Conservation (phyloP, 2,329 filamentous ascomycete genomes). For the Venturia oleaginea region DNA sequence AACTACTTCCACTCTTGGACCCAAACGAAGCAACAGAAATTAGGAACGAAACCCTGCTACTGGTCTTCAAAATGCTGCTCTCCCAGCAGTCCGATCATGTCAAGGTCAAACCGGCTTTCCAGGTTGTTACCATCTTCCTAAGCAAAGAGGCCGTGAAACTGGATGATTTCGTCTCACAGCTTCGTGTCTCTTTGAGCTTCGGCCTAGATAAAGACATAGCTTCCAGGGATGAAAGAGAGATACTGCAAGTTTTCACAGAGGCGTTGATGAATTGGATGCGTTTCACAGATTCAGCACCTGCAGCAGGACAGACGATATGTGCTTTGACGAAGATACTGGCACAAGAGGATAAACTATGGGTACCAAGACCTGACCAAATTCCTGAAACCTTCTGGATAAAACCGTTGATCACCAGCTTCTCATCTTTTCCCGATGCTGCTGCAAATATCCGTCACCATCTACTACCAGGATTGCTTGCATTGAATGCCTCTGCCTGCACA, state of each 20-base stretch:
- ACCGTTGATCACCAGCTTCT: conserved; percentile 27
- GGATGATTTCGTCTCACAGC: conserved; percentile 25
- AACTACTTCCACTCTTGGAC: conserved; percentile 25
- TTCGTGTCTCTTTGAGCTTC: conserved; percentile 10
- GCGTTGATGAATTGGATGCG: conserved; percentile 13
- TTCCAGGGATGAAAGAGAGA: conserved; percentile 8
- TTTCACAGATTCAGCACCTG: conserved; percentile 24
- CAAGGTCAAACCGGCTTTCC: conserved; percentile 60
- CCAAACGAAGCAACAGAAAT: conserved; percentile 16
- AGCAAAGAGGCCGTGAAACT: conserved; percentile 47
- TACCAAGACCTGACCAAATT: background rate
- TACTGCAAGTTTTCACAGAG: conserved; percentile 9
- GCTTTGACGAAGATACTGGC: conserved; percentile 23
- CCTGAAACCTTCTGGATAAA: conserved; percentile 28
- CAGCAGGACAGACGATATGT: conserved; percentile 22
- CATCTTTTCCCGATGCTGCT: conserved; percentile 27
- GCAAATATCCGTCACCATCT: conserved; percentile 37
- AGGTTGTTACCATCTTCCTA: conserved; percentile 57
- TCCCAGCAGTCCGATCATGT: conserved; percentile 37
- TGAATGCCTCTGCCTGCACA: conserved; percentile 30
- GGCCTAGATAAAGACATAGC: conserved; percentile 20
- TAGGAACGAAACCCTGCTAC: conserved; percentile 12
- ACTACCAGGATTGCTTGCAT: conserved; percentile 38
- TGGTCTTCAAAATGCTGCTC: background rate
- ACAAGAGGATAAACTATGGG: background rate